Evolutionary conservation across 306 rosid species (phyloP), one percentile per base, ranked within the genome.

Genomic region (Dryas drummondii): DNA sequence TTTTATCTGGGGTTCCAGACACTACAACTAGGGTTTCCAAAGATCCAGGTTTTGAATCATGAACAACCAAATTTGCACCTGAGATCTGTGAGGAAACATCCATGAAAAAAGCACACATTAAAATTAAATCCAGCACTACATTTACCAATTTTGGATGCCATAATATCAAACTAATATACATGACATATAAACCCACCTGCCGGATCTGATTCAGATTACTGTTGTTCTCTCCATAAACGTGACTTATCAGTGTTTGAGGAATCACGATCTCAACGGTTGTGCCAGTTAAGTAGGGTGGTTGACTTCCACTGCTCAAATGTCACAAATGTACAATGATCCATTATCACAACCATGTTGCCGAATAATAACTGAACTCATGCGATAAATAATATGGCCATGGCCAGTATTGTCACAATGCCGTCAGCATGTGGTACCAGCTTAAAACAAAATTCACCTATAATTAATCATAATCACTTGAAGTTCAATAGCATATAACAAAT

Each of bases 191-290:
- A 86, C 80, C 68, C 22, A 93, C 96, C 96, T 93, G 91, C 78
- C 71, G 89, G 79, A 93, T 91, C 74, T 93, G 92, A 72, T 50
- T 71, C 45, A 93, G 79, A 82, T 78, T 90, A 74, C 81, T 62
- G 76, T 73, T 87, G 81, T 86, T 90, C 72, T 90, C 98, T 81
- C 98, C 96, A 53, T 80, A 77, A 62, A 90, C 81, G 44, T 90
- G 87, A 75, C 51, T 76, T 57, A 92, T 72, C 75, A 87, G 83
- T 57, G 78, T 83, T 48, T 72, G 83, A 66, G 97, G 98, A 71
- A 92, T 80, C 77, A 80, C 82, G 49, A 88, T 83, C 91, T 93
- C 98, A 27, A 87, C 72, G 6, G 81, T 71, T 49, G 84, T 79
- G 76, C 70, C 76, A 54, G 71, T 80, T 63, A 73, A 76, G 74